Evolutionary conservation across 768 basidiomycete genomes (phyloP).

Genomic region (Mycena maculata): DNA sequence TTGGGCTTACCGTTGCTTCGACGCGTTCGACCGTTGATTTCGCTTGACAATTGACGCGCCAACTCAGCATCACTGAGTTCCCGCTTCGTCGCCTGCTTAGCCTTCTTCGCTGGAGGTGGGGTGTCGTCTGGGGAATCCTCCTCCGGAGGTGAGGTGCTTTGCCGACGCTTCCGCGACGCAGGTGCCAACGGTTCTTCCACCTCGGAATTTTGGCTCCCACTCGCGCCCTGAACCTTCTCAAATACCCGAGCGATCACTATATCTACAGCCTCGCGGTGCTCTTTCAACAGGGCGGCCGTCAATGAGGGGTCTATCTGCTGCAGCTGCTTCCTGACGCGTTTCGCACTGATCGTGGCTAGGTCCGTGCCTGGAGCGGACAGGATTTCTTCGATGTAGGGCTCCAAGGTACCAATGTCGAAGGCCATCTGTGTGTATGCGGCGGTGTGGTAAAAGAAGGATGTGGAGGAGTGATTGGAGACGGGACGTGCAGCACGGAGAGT

Average conservation of each 20-base stretch:
- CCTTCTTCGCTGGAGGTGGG: constrained; percentile 57
- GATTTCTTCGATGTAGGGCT: constrained; percentile 73
- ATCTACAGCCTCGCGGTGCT: constrained; percentile 77
- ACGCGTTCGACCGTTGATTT: constrained; percentile 73
- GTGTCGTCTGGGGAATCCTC: constrained; percentile 47
- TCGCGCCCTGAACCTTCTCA: constrained; percentile 58
- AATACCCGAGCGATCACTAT: constrained; percentile 74
- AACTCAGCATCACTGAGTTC: constrained; percentile 76
- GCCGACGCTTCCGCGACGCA: constrained; percentile 52
- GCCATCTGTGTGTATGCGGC: constrained; percentile 51
- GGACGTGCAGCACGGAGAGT: background rate
- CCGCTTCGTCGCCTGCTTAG: constrained; percentile 62
- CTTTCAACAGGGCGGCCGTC: constrained; percentile 70
- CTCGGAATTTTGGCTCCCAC: constrained; percentile 46
- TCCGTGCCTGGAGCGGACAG: constrained; percentile 82
- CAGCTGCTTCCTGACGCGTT: constrained; percentile 86
- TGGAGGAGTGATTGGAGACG: background rate
- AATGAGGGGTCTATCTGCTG: constrained; percentile 63
- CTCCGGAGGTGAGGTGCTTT: constrained; percentile 45
- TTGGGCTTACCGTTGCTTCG: constrained; percentile 55
- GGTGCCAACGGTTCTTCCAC: constrained; percentile 39
- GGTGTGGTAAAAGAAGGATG: constrained; percentile 20
- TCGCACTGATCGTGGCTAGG: constrained; percentile 85
- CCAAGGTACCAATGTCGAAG: constrained; percentile 65
- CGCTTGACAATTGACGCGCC: constrained; percentile 76